Evolutionary conservation across 441 rosid genomes (phyloP).

Genomic region (Eruca vesicaria): DNA sequence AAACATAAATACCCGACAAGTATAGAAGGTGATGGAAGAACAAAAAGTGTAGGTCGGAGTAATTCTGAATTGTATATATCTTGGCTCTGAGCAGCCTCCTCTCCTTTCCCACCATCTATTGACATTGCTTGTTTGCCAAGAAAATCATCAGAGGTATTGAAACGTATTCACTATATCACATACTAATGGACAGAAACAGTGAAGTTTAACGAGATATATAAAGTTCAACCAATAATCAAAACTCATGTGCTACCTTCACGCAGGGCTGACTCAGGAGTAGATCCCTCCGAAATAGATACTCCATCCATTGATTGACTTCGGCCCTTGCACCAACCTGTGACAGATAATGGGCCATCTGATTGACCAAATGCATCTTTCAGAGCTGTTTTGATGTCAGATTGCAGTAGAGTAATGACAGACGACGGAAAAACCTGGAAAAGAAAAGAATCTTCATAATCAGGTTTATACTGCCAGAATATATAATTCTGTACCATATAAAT

Average conservation of each 20-base stretch:
- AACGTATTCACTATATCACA: background rate
- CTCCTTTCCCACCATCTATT: conserved; percentile 71
- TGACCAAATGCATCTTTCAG: conserved; percentile 85
- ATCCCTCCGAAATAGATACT: conserved; percentile 62
- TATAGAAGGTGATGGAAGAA: conserved; percentile 93
- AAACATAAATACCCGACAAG: conserved; percentile 83
- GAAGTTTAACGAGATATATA: conserved; percentile 41
- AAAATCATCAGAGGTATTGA: conserved; percentile 19
- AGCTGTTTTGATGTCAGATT: conserved; percentile 88
- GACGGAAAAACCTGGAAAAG: conserved; percentile 79
- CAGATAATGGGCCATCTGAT: conserved; percentile 93
- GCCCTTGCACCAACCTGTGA: conserved; percentile 98
- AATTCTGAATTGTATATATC: conserved; percentile 71
- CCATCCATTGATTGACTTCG: conserved; percentile 65
- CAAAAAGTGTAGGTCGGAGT: conserved; percentile 76
- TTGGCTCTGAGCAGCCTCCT: conserved; percentile 67
- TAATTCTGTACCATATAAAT: background rate
- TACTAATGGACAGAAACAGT: conserved; percentile 16
- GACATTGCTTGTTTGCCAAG: conserved; percentile 40
- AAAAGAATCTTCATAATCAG: conserved; percentile 22
- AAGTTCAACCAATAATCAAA: conserved; percentile 72
- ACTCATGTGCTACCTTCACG: conserved; percentile 73
- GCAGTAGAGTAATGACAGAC: conserved; percentile 81
- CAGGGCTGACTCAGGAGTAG: conserved; percentile 68
- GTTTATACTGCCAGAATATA: background rate